Evolutionary conservation across 345 rosid species (phyloP).

Genomic region (Populus davidiana): DNA sequence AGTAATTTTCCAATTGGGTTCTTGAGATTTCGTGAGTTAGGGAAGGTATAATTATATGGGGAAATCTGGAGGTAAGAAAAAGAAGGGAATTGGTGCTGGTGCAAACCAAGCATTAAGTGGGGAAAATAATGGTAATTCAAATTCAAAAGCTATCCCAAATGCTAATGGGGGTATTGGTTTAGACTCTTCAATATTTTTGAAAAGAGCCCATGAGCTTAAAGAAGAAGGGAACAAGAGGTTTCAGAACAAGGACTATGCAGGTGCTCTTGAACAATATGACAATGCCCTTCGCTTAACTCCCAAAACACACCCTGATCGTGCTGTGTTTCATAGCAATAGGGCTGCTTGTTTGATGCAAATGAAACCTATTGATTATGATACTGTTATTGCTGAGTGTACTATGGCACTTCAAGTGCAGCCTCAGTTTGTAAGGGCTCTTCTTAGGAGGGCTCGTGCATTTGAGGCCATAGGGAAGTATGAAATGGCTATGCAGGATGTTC

Average conservation of each 20-base stretch:
- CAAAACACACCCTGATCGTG: constrained; percentile 77
- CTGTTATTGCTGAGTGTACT: constrained; percentile 76
- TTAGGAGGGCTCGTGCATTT: constrained; percentile 86
- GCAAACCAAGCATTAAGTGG: constrained; percentile 49
- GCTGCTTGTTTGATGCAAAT: constrained; percentile 98
- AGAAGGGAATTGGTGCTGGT: constrained; percentile 53
- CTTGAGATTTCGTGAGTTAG: background rate
- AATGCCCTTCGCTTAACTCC: constrained; percentile 72
- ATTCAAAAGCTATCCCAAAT: constrained; percentile 29
- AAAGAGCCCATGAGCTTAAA: constrained; percentile 89
- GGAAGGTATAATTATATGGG: constrained; percentile 45
- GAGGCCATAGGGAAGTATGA: constrained; percentile 80
- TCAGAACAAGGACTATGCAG: constrained; percentile 68
- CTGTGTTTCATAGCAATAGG: constrained; percentile 85
- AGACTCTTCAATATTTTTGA: constrained; percentile 66
- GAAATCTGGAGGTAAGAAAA: constrained; percentile 83
- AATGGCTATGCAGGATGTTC: constrained; percentile 81
- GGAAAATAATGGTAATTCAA: constrained; percentile 14
- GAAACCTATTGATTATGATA: constrained; percentile 88
- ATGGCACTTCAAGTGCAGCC: constrained; percentile 90
- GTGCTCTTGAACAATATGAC: constrained; percentile 78
- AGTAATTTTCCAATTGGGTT: background rate
- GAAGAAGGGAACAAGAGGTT: constrained; percentile 93
- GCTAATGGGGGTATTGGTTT: constrained; percentile 63
- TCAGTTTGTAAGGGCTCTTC: constrained; percentile 65